Evolutionary conservation across 2,329 filamentous ascomycete species (phyloP).

Genomic region (Zymoseptoria brevis): DNA sequence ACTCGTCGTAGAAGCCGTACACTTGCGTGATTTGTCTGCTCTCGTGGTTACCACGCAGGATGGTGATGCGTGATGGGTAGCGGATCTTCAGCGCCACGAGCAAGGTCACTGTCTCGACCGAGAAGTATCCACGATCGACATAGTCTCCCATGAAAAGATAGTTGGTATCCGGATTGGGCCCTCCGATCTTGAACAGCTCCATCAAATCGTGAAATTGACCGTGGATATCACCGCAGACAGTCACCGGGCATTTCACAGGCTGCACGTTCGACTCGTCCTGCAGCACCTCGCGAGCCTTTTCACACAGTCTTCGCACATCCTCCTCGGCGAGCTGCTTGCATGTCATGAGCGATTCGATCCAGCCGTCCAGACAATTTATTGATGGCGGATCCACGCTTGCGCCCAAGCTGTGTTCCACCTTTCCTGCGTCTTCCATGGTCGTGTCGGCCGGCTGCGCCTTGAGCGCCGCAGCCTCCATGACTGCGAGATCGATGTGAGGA

Average conservation of each 20-base stretch:
- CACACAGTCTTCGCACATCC: constrained; percentile 93
- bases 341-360: constrained; percentile 96
- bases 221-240: constrained; percentile 97
- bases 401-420: constrained; percentile 65
- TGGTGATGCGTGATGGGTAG: constrained; percentile 95
- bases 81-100: constrained; percentile 95
- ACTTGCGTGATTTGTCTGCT: constrained; percentile 98
- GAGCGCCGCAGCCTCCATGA: constrained; percentile 29
- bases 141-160: constrained; percentile 99
- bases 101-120: constrained; percentile 93
- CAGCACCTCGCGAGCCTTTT: constrained; percentile 94
- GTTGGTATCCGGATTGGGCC: constrained; percentile 96
- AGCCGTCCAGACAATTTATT: constrained; percentile 88
- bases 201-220: constrained; percentile 98
- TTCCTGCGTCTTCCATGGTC: constrained; percentile 97
- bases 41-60: constrained; percentile 97
- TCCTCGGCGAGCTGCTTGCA: constrained; percentile 96
- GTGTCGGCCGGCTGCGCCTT: constrained; percentile 52
- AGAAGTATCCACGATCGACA: constrained; percentile 97
- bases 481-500: constrained; percentile 7
- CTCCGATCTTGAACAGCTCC: constrained; percentile 99
- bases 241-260: constrained; percentile 98
- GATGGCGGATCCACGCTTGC: constrained; percentile 75
- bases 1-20: constrained; percentile 99
- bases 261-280: constrained; percentile 98